Evolutionary conservation across 768 basidiomycete species (phyloP), one percentile per base, ranked within the genome.

Genomic region (Lyophyllum shimeji): DNA sequence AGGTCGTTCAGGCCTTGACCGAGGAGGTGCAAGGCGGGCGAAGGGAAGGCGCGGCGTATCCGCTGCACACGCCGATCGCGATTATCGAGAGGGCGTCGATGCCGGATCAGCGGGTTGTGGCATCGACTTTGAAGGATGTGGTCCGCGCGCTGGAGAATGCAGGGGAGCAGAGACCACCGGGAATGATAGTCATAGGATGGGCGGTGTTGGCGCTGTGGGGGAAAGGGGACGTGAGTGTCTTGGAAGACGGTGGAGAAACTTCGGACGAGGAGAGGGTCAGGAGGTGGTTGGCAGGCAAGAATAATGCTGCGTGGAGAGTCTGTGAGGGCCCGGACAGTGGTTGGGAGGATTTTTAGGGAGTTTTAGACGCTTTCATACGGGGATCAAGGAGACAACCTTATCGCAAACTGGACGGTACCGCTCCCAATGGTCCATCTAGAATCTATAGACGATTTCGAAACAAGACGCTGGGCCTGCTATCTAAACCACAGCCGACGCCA

Each of bases 121-220:
- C 79, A 25, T 89, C 88, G 17, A 98, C 95, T 1, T 67, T 99
- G 47, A 77, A 72, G 52, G 79, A 87, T 63, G 82, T 98, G 37
- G 82, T 81, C 15, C 71, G 70, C 17, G 93, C 89, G 1, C 67
- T 98, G 68, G 86, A 87, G 53, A 83, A 80, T 57, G 73, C 80
- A 1, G 93, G 90, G 7, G 90, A 93, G 63, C 95, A 98, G 69
- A 74, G 95, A 33, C 94, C 95, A 17, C 97, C 97, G 0, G 97
- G 95, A 8, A 95, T 99, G 90, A 89, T 98, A 68, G 80, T 98
- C 27, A 79, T 99, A 62, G 97, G 97, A 1, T 99, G 95, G 95
- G 81, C 87, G 2, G 89, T 90, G 9, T 68, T 94, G 59, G 86
- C 89, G 37, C 71, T 98, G 44, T 86, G 89, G 69, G 86, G 82